Conservation (phyloP, 495 filamentous ascomycete species). For the Lophiostoma macrostomum region DNA sequence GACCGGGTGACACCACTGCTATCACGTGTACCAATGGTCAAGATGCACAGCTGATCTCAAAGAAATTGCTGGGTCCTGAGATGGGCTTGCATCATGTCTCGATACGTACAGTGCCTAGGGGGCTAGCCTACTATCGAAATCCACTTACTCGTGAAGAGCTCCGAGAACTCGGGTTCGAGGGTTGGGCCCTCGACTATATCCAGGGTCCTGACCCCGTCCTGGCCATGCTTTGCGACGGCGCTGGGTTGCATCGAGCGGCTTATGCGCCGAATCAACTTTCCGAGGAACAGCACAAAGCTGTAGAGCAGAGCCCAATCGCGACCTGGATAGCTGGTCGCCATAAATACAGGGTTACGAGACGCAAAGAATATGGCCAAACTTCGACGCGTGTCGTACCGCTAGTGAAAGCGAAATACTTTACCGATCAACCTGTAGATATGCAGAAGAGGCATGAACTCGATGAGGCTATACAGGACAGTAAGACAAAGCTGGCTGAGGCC, state of each 20-base stretch:
- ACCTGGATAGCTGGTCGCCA: slow-evolving; percentile 64
- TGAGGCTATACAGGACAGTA: slow-evolving; percentile 1
- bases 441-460: slow-evolving; percentile 53
- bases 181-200: slow-evolving; percentile 73
- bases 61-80: slow-evolving; percentile 48
- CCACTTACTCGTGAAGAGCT: slow-evolving; percentile 57
- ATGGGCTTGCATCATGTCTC: slow-evolving; percentile 63
- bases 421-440: slow-evolving; percentile 68
- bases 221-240: slow-evolving; percentile 75
- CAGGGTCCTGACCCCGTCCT: slow-evolving; percentile 80
- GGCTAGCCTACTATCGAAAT: slow-evolving; percentile 52
- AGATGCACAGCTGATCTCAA: slow-evolving; percentile 69
- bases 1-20: slow-evolving; percentile 59
- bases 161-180: slow-evolving; percentile 64
- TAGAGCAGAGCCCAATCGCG: slow-evolving; percentile 53
- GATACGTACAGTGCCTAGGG: slow-evolving; percentile 55
- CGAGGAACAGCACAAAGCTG: slow-evolving; percentile 58
- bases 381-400: slow-evolving; percentile 62
- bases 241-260: slow-evolving; percentile 62
- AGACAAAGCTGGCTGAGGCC: not conserved
- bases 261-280: slow-evolving; percentile 60
- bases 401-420: slow-evolving; percentile 62
- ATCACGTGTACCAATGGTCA: slow-evolving; percentile 71
- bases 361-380: slow-evolving; percentile 70
- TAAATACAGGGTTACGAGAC: slow-evolving; percentile 57